Evolutionary conservation across 2,329 filamentous ascomycete species (phyloP).

Genomic region (Fusarium metavorans): DNA sequence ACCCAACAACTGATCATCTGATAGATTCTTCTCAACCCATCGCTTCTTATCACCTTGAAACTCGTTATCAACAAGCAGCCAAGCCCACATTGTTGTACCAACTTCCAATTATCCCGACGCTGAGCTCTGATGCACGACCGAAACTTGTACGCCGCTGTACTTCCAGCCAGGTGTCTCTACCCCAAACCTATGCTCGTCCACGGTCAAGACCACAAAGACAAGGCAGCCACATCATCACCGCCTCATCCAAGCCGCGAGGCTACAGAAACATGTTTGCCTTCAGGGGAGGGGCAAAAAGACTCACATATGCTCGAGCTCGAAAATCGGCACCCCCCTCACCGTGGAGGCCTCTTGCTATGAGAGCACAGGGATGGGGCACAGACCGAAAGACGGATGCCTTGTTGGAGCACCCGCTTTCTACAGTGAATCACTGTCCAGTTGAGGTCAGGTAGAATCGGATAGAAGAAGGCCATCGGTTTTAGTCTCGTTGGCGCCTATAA

Average conservation of each 20-base stretch:
- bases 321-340: not conserved
- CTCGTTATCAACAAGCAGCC: not conserved
- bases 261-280: not conserved
- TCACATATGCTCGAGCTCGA: not conserved
- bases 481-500: not conserved
- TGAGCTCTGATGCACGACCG: not conserved
- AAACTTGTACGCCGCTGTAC: not conserved
- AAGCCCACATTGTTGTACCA: not conserved
- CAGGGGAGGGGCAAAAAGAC: not conserved
- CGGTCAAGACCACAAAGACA: not conserved
- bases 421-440: not conserved
- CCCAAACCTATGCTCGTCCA: not conserved
- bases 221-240: not conserved
- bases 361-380: not conserved
- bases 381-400: not conserved
- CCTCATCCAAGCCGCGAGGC: not conserved
- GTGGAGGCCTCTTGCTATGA: not conserved
- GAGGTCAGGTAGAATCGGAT: not conserved
- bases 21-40: not conserved
- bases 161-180: not conserved
- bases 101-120: not conserved
- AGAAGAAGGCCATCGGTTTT: not conserved
- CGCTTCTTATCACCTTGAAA: not conserved
- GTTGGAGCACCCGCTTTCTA: not conserved
- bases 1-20: not conserved